Evolutionary conservation across 2,329 filamentous ascomycete genomes (phyloP).

Genomic region (Colletotrichum costaricense): DNA sequence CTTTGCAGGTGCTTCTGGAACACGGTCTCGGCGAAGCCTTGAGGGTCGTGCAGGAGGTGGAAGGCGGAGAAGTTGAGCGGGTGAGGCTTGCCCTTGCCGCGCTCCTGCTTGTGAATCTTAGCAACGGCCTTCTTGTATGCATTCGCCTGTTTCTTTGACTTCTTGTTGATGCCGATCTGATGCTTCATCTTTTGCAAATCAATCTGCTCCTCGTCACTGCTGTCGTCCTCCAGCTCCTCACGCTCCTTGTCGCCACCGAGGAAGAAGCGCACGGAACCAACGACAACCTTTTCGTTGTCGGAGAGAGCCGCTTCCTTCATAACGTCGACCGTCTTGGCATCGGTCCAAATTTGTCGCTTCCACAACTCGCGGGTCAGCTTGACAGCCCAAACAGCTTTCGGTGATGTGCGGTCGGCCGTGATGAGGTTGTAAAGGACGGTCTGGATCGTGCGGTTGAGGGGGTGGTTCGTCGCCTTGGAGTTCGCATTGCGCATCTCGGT

Average conservation of each 20-base stretch:
- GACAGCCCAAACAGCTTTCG: slow-evolving; percentile 94
- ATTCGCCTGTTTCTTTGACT: slow-evolving; percentile 87
- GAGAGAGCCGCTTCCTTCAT: slow-evolving; percentile 95
- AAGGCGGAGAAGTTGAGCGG: slow-evolving; percentile 96
- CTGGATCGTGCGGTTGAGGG: slow-evolving; percentile 91
- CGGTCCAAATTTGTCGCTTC: slow-evolving; percentile 96
- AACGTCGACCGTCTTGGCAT: slow-evolving; percentile 93
- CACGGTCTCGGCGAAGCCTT: slow-evolving; percentile 89
- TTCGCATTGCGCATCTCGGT: slow-evolving; percentile 92
- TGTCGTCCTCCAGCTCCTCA: slow-evolving; percentile 91
- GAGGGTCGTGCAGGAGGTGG: slow-evolving; percentile 92
- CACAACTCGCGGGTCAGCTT: slow-evolving; percentile 96
- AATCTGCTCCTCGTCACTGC: slow-evolving; percentile 81
- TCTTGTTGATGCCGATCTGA: slow-evolving; percentile 93
- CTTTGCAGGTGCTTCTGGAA: slow-evolving; percentile 94
- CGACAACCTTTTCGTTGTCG: slow-evolving; percentile 92
- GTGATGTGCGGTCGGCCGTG: slow-evolving; percentile 83
- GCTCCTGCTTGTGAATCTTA: slow-evolving; percentile 85
- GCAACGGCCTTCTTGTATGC: slow-evolving; percentile 83
- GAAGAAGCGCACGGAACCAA: slow-evolving; percentile 92
- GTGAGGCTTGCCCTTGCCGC: slow-evolving; percentile 88
- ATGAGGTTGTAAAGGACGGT: slow-evolving; percentile 93
- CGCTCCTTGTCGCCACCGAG: slow-evolving; percentile 95
- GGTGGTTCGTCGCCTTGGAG: slow-evolving; percentile 88
- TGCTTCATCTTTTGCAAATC: slow-evolving; percentile 88